These are phyloP conservation scores for Solanum corneliomulleri DNA, from an alignment of 257 asterid genomes.

Conservation along the genomic window DNA sequence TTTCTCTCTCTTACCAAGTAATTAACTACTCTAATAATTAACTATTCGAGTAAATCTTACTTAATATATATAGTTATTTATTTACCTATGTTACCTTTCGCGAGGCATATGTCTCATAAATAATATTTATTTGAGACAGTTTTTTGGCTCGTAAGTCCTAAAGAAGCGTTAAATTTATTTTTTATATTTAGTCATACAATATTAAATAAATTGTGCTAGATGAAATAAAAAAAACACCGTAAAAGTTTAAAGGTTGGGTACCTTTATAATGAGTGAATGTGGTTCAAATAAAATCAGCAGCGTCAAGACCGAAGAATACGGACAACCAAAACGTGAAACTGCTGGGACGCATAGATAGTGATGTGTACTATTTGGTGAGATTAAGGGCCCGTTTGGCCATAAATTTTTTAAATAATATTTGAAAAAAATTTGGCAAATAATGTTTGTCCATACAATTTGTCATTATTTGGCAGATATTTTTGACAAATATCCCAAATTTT, in stretches of 20 bases:
- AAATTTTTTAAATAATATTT: too few species aligned
- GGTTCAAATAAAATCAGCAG: not conserved
- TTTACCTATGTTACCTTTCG: too few species aligned
- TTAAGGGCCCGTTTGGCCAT: too few species aligned
- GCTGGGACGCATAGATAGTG: not conserved
- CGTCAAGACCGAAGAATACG: not conserved
- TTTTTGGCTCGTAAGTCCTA: fast-evolving
- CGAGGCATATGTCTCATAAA: not conserved
- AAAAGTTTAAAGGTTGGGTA: too few species aligned
- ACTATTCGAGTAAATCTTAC: too few species aligned
- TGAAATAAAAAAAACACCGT: fast-evolving
- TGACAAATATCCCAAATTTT: too few species aligned
- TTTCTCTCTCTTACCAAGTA: not conserved
- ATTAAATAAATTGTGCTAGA: not conserved
- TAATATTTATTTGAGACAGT: not conserved
- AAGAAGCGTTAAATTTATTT: fast-evolving
- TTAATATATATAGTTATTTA: too few species aligned
- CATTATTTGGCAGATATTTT: too few species aligned
- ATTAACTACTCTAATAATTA: too few species aligned
- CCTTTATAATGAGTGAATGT: not conserved
- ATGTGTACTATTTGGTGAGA: not conserved
- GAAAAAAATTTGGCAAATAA: too few species aligned
- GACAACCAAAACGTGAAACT: not conserved
- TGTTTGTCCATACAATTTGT: too few species aligned
- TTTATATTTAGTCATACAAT: fast-evolving